phyloP scores from a whole-genome alignment of 345 rosid species.

The Angophora floribunda region DNA sequence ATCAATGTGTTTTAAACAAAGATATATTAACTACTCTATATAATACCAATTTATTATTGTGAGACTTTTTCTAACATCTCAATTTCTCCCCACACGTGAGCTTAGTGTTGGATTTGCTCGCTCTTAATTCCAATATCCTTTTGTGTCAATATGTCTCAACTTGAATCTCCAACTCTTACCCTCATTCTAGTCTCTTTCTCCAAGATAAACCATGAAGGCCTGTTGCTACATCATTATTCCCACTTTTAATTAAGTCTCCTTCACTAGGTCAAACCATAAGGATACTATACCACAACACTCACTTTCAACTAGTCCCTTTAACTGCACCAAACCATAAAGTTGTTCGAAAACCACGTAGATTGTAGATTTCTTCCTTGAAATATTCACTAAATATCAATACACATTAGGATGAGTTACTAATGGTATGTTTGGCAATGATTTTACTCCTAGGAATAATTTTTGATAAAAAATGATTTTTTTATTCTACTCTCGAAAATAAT shows the following conservation, averaged over 20 bases:
- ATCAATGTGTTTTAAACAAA: not conserved
- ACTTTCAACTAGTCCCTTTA: not conserved
- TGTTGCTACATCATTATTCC: not conserved
- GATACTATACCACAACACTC: not conserved
- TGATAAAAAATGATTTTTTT: no score
- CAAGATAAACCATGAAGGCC: not conserved
- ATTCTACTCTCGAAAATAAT: no score
- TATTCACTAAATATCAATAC: not conserved
- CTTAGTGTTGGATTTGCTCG: not conserved
- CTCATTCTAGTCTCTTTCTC: not conserved
- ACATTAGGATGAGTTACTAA: not conserved
- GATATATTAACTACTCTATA: not conserved
- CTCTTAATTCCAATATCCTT: not conserved
- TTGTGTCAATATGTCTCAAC: not conserved
- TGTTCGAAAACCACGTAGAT: fast-evolving
- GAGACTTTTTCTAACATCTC: not conserved
- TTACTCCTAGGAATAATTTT: no score
- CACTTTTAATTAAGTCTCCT: not conserved
- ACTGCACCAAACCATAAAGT: not conserved
- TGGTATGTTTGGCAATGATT: no score
- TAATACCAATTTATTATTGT: not conserved
- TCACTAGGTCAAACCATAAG: not conserved
- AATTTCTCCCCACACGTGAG: not conserved
- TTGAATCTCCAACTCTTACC: not conserved
- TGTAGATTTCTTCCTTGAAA: not conserved